phyloP scores from a whole-genome alignment of 805 yeast genomes.

The Torulaspora delbrueckii region DNA sequence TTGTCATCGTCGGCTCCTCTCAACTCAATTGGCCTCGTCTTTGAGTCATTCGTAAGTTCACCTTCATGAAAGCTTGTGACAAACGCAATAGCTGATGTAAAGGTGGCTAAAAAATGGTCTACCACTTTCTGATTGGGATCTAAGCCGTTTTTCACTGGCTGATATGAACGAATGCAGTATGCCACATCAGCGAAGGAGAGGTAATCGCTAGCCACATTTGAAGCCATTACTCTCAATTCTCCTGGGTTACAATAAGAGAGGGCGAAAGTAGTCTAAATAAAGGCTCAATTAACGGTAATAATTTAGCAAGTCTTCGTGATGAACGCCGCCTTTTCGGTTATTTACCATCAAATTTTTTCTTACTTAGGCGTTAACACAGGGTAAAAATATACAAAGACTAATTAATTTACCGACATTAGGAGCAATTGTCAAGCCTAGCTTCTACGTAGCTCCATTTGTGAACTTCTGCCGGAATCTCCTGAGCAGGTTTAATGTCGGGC shows the following conservation, averaged over 20 bases:
- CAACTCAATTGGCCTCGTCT: slow-evolving; percentile 28
- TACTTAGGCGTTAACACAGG: neutral
- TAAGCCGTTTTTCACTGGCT: slow-evolving; percentile 6
- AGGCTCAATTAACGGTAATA: neutral
- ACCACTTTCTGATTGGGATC: slow-evolving; percentile 15
- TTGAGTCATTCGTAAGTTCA: neutral
- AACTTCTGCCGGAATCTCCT: slow-evolving; percentile 40
- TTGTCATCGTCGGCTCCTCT: slow-evolving; percentile 40
- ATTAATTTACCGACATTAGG: neutral
- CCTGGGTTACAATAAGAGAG: neutral
- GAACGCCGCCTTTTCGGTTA: slow-evolving; percentile 1
- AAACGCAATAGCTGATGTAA: slow-evolving; percentile 2
- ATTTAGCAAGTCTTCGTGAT: neutral
- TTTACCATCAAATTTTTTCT: slow-evolving; percentile 9
- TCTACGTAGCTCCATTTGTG: slow-evolving; percentile 34
- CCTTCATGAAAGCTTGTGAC: neutral
- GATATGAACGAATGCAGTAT: slow-evolving; percentile 17
- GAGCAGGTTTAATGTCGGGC: slow-evolving; percentile 25
- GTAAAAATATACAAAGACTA: slow-evolving; percentile 1
- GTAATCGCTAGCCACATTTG: slow-evolving; percentile 8
- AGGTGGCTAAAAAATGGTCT: slow-evolving; percentile 13
- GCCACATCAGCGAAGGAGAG: slow-evolving; percentile 20
- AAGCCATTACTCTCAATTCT: slow-evolving; percentile 3
- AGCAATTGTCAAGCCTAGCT: neutral
- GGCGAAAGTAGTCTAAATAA: neutral